Conservation (phyloP, 257 asterid species). For the Fraxinus excelsior region DNA sequence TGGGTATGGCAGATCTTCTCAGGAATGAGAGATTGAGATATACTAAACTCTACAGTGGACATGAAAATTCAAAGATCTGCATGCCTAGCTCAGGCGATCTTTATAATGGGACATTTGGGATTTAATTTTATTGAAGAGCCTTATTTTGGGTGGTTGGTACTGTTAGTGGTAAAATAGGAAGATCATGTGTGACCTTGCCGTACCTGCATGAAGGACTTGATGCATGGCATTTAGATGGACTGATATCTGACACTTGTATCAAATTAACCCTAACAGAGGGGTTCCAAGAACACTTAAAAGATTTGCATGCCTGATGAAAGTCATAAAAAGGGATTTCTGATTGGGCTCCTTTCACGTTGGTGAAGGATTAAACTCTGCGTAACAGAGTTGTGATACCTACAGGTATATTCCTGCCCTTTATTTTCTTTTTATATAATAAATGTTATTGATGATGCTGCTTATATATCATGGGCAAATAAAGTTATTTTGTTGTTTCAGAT, state of each 20-base stretch:
- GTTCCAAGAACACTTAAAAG: background rate
- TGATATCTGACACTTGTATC: background rate
- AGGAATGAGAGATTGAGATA: constrained; percentile 65
- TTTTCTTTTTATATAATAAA: background rate
- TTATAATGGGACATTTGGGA: constrained; percentile 72
- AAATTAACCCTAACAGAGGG: background rate
- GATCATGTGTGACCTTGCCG: constrained; percentile 29
- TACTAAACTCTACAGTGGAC: constrained; percentile 57
- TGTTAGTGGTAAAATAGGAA: constrained; percentile 28
- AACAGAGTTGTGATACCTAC: constrained; percentile 27
- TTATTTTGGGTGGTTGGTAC: constrained; percentile 25
- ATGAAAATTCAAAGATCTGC: constrained; percentile 70
- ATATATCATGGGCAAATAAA: background rate
- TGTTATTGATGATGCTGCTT: background rate
- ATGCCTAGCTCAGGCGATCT: constrained; percentile 71
- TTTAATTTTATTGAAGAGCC: constrained; percentile 39
- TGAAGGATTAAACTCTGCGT: constrained; percentile 9
- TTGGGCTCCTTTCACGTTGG: constrained; percentile 12
- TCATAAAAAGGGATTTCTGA: constrained; percentile 25
- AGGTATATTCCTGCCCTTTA: constrained; percentile 21
- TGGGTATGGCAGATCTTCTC: constrained; percentile 72
- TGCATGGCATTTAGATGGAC: background rate
- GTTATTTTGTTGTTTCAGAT: background rate
- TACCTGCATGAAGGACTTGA: constrained; percentile 26
- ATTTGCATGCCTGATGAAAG: background rate